phyloP scores from a whole-genome alignment of 2,329 filamentous ascomycete genomes.

The Conoideocrella luteorostrata region DNA sequence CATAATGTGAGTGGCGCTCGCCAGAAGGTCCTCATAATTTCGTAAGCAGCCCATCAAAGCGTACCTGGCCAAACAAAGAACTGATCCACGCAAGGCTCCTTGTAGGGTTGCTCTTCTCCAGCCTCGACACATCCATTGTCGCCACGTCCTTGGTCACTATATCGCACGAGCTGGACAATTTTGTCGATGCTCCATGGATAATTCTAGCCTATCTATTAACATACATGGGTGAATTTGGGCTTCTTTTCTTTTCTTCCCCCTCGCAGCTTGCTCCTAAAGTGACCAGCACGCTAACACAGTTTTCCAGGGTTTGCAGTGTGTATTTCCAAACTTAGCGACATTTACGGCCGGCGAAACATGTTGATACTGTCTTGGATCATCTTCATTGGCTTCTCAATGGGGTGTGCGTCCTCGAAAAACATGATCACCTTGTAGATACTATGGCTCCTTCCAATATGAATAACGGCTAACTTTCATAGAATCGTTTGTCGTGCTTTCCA shows the following conservation, averaged over 20 bases:
- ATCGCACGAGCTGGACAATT: slow-evolving; percentile 44
- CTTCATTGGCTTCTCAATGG: slow-evolving; percentile 49
- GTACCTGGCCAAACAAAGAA: background rate
- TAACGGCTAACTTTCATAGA: slow-evolving; percentile 27
- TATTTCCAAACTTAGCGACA: slow-evolving; percentile 53
- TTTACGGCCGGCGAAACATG: slow-evolving; percentile 48
- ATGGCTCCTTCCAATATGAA: background rate
- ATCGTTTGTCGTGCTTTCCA: slow-evolving; percentile 54
- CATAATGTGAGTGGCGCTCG: slow-evolving; percentile 13
- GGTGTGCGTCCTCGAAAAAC: slow-evolving; percentile 41
- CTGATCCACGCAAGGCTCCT: slow-evolving; percentile 33
- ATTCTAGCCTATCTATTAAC: slow-evolving; percentile 50
- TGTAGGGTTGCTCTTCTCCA: slow-evolving; percentile 49
- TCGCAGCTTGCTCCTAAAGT: slow-evolving; percentile 10
- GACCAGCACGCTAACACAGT: too few species aligned
- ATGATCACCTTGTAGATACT: slow-evolving; percentile 45
- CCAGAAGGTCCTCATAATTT: slow-evolving; percentile 27
- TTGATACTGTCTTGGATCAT: slow-evolving; percentile 45
- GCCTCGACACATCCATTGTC: slow-evolving; percentile 51
- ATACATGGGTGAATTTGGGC: slow-evolving; percentile 40
- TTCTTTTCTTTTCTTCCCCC: background rate
- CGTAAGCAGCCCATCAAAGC: slow-evolving; percentile 18
- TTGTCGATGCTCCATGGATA: slow-evolving; percentile 47
- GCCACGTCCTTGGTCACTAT: slow-evolving; percentile 53
- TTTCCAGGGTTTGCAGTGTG: slow-evolving; percentile 46